phyloP scores from a whole-genome alignment of 106 monocot genomes.

The Cymbidium sinense region DNA sequence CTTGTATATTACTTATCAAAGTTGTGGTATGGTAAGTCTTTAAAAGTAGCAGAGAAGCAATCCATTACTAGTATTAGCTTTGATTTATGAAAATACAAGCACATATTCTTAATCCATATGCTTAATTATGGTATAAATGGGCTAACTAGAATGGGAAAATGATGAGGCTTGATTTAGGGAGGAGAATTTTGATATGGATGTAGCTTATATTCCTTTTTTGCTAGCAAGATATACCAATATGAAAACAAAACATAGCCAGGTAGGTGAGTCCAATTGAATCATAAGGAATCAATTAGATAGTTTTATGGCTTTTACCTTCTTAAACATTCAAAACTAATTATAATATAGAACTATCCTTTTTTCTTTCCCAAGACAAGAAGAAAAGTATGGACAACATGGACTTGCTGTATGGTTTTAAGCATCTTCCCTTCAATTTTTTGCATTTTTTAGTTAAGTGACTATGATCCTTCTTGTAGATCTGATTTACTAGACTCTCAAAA shows the following conservation, averaged over 20 bases:
- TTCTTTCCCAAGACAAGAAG: too few species aligned
- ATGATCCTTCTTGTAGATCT: too few species aligned
- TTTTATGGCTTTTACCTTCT: too few species aligned
- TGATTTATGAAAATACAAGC: not conserved
- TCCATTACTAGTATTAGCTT: not conserved
- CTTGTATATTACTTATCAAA: not conserved
- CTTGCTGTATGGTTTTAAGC: too few species aligned
- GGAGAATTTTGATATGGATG: not conserved
- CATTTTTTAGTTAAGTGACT: too few species aligned
- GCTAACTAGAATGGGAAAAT: not conserved
- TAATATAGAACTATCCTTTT: too few species aligned
- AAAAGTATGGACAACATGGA: too few species aligned
- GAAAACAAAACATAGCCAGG: not conserved
- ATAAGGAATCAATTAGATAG: too few species aligned
- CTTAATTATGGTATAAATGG: not conserved
- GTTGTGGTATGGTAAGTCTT: not conserved
- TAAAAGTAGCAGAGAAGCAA: not conserved
- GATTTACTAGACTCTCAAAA: too few species aligned
- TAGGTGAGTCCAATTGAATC: too few species aligned
- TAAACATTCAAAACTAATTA: too few species aligned
- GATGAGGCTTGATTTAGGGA: not conserved
- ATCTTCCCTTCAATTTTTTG: too few species aligned
- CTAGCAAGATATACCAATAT: not conserved
- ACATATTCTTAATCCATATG: not conserved
- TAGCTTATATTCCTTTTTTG: not conserved